Evolutionary conservation across 2,329 filamentous ascomycete species (phyloP).

Genomic region (Fusarium fujikuroi): DNA sequence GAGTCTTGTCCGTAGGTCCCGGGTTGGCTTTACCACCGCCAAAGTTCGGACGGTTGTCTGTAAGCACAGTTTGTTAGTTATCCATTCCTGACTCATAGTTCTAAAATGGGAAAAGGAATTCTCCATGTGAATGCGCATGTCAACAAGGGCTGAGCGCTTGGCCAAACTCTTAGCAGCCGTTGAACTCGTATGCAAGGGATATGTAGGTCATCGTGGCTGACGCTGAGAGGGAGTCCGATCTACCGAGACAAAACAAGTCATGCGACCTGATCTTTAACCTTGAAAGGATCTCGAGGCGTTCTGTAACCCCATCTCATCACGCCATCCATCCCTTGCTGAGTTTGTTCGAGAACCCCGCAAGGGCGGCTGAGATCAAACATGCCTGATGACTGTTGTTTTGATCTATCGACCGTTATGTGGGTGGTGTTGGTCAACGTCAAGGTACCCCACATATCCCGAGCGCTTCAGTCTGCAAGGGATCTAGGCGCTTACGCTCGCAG

Average conservation of each 20-base stretch:
- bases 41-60: constrained; percentile 76
- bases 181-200: constrained; percentile 37
- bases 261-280: constrained; percentile 34
- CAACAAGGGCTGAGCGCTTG: constrained; percentile 31
- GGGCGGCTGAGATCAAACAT: constrained; percentile 32
- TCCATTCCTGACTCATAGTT: constrained; percentile 15
- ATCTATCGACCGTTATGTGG: constrained; percentile 29
- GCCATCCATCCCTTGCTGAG: constrained; percentile 15
- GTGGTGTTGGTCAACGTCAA: constrained; percentile 31
- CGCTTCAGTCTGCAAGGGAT: constrained; percentile 41
- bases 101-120: constrained; percentile 22
- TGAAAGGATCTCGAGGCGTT: constrained; percentile 27
- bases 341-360: constrained; percentile 21
- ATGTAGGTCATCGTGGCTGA: constrained; percentile 34
- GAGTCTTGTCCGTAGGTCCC: constrained; percentile 84
- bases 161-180: constrained; percentile 24
- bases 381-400: constrained; percentile 15
- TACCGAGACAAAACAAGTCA: constrained; percentile 33
- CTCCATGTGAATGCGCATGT: constrained; percentile 14
- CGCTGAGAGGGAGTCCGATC: constrained; percentile 27
- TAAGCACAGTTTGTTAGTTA: constrained; percentile 37
- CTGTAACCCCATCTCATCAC: constrained; percentile 16
- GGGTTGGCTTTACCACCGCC: constrained; percentile 77
- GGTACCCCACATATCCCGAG: constrained; percentile 37
- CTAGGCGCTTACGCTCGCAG: constrained; percentile 42